Evolutionary conservation across 2,329 filamentous ascomycete genomes (phyloP).

Genomic region (Thielaviopsis cerberus): DNA sequence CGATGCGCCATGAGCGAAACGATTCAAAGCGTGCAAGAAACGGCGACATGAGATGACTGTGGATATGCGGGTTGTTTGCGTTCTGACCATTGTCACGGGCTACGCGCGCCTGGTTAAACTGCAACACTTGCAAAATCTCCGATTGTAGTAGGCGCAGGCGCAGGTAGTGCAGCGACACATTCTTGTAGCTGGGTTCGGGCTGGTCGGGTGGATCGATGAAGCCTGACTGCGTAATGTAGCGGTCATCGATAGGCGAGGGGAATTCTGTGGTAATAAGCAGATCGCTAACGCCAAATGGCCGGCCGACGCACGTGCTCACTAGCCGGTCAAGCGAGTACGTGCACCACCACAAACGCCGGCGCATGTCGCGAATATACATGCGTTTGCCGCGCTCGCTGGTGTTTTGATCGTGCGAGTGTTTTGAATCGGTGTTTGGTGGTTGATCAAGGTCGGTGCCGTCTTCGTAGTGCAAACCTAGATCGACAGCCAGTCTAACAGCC

Average conservation of each 20-base stretch:
- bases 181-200: conserved; percentile 63
- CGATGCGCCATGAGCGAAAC: conserved; percentile 72
- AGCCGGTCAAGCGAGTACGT: conserved; percentile 90
- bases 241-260: conserved; percentile 72
- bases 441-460: conserved; percentile 50
- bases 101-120: conserved; percentile 74
- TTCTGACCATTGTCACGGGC: conserved; percentile 49
- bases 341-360: conserved; percentile 87
- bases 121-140: conserved; percentile 82
- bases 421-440: conserved; percentile 15
- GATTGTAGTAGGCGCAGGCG: conserved; percentile 75
- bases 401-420: not conserved
- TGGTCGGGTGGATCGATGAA: conserved; percentile 44
- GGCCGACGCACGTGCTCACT: conserved; percentile 80
- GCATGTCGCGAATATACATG: conserved; percentile 71
- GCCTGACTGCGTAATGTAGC: conserved; percentile 65
- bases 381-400: conserved; percentile 43
- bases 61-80: conserved; percentile 51
- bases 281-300: conserved; percentile 89
- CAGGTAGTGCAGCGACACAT: conserved; percentile 83
- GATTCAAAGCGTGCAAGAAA: conserved; percentile 71
- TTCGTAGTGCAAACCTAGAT: conserved; percentile 82
- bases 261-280: conserved; percentile 92
- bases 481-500: conserved; percentile 73
- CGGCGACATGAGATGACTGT: conserved; percentile 61